Conservation (phyloP, 208 protist genomes). For the Trypanosoma rangeli region DNA sequence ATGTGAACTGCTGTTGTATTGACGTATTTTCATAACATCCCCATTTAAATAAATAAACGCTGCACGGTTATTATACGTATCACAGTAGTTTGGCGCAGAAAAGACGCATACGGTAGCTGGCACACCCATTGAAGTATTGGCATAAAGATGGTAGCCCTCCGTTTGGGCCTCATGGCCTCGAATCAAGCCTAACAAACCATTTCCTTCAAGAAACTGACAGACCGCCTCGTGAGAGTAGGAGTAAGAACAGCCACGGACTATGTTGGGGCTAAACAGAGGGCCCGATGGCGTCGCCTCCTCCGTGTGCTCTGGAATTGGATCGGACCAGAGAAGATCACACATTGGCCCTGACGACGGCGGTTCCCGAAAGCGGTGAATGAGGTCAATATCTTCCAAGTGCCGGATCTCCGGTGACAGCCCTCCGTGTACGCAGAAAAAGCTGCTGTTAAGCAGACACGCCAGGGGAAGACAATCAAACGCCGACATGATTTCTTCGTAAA, state of each 20-base stretch:
- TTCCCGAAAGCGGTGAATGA: conserved; percentile 94
- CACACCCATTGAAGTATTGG: conserved; percentile 90
- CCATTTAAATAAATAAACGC: conserved; percentile 93
- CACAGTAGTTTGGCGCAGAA: background rate
- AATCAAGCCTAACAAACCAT: conserved; percentile 95
- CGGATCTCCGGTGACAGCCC: conserved; percentile 83
- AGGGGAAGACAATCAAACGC: conserved; percentile 95
- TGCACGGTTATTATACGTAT: conserved; percentile 69
- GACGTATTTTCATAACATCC: conserved; percentile 96
- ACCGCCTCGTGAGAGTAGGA: conserved; percentile 84
- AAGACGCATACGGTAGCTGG: conserved; percentile 97
- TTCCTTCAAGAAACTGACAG: conserved; percentile 93
- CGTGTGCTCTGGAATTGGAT: conserved; percentile 91
- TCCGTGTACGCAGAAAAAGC: conserved; percentile 95
- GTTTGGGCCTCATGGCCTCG: conserved; percentile 96
- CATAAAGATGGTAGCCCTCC: conserved; percentile 94
- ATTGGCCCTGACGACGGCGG: conserved; percentile 88
- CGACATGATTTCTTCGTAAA: conserved; percentile 91
- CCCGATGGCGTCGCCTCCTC: conserved; percentile 33
- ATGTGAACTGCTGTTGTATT: conserved; percentile 95
- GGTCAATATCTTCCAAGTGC: conserved; percentile 79
- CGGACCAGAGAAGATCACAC: conserved; percentile 96
- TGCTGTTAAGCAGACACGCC: conserved; percentile 79
- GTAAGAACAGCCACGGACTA: conserved; percentile 85
- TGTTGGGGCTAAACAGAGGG: conserved; percentile 68